Evolutionary conservation across 192 early-diverging fungal species (phyloP), one percentile per base, ranked within the genome.

Genomic region (Podila epigama): DNA sequence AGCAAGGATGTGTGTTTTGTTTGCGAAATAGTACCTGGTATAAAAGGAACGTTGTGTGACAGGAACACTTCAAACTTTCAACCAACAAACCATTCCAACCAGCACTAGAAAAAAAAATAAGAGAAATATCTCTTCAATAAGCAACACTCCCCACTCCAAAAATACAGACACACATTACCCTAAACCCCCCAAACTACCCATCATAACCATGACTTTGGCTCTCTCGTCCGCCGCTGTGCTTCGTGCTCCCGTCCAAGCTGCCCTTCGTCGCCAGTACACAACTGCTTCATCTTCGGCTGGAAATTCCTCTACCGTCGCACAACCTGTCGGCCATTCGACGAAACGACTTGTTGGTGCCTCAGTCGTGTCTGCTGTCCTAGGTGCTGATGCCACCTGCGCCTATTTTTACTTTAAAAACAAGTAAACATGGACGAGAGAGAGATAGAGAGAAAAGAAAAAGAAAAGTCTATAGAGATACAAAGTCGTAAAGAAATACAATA

Each of bases 321-420:
- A 4, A 7, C 18, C 29, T 22, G 20, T n/a, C 33, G 65, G 65
- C 8, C 70, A 72, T 31, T 66, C 70, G 13, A 72, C 34, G 28
- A 34, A 66, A 15, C 31, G 39, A 22, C 27, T 72, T 18, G 58
- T 58, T 22, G 54, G 59, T 20, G 63, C 50, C 31, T 59, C 63
- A 12, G 50, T 27, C 25, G 51, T 72, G 13, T 59, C 63, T 0
- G 44, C 51, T 31, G 39, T 48, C 12, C 50, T 53, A 1, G 70
- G 70, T 11, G 58, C 51, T 13, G 70, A 72, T 60, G 62, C 66
- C 61, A 72, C 70, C 51, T 72, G 66, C 15, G 70, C 70, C 31
- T 72, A 72, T 51, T 72, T 66, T 36, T 65, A 62, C 3, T 52
- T 57, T 9, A 51, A 51, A 22, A 50, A 44, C 42, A 44, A 48